A percentile compares a stretch with the other conserved stretches of the same genome.
Conservation (phyloP, 2,329 filamentous ascomycete genomes). For the Zymoseptoria pseudotritici region DNA sequence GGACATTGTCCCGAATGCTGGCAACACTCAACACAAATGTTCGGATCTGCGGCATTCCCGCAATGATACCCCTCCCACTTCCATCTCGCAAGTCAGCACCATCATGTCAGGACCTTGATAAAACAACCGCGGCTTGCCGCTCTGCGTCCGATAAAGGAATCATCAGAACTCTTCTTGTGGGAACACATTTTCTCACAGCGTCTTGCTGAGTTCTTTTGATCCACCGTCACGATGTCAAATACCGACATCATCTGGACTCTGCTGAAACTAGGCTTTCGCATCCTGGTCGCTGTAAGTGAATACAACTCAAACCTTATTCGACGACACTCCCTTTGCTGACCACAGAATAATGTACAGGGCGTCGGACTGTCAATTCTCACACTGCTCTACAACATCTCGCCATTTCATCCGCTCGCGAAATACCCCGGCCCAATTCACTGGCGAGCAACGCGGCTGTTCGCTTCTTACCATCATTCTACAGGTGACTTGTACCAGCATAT, state of each 20-base stretch:
- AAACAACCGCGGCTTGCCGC: background rate
- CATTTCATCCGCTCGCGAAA: conserved; percentile 18
- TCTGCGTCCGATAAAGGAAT: background rate
- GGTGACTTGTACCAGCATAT: conserved; percentile 20
- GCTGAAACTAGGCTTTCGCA: background rate
- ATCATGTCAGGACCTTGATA: background rate
- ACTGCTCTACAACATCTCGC: conserved; percentile 18
- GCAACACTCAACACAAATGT: background rate
- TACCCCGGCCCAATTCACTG: conserved; percentile 18
- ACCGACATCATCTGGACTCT: background rate
- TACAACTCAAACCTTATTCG: background rate
- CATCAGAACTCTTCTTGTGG: background rate
- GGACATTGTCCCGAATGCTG: too few species aligned
- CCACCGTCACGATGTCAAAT: background rate
- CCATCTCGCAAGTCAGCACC: background rate
- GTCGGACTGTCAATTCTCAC: background rate
- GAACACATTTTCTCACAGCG: background rate
- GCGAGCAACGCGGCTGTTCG: conserved; percentile 15
- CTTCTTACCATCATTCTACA: conserved; percentile 16
- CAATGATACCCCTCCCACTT: background rate
- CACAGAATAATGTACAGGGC: background rate
- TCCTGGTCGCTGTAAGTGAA: background rate
- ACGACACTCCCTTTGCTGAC: background rate
- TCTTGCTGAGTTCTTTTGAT: background rate
- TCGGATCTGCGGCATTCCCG: background rate